A percentile compares a stretch with the other conserved stretches of the same genome.
Evolutionary conservation across 805 yeast genomes (phyloP).

Genomic region (Nakazawaea molendinolei): DNA sequence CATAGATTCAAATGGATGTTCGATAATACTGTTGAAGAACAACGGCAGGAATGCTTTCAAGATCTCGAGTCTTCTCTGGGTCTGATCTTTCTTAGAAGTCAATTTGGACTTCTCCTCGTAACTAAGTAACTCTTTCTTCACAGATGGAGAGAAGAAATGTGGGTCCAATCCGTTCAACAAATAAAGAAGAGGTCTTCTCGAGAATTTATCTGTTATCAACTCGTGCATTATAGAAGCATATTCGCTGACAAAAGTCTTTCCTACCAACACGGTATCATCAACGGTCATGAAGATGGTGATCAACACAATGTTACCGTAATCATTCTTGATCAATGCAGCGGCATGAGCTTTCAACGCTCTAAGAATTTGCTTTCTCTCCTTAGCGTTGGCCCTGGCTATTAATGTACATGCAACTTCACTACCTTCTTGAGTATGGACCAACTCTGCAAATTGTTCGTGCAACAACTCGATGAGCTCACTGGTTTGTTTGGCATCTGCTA

Average conservation of each 20-base stretch:
- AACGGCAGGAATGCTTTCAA: conserved; percentile 58
- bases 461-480: conserved; percentile 78
- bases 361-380: conserved; percentile 79
- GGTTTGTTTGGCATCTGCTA: conserved; percentile 63
- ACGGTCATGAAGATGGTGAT: conserved; percentile 76
- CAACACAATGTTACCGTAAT: conserved; percentile 78
- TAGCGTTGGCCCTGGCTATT: conserved; percentile 79
- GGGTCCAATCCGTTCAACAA: conserved; percentile 73
- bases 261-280: conserved; percentile 85
- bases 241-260: conserved; percentile 64
- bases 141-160: conserved; percentile 70
- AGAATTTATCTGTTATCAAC: conserved; percentile 62
- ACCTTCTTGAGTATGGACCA: conserved; percentile 94
- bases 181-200: conserved; percentile 85
- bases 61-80: conserved; percentile 67
- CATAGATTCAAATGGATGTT: conserved; percentile 45
- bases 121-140: conserved; percentile 49
- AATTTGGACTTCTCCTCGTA: conserved; percentile 55
- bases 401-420: conserved; percentile 81
- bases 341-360: conserved; percentile 71
- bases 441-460: conserved; percentile 85
- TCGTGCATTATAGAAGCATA: conserved; percentile 45
- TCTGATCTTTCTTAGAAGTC: conserved; percentile 83
- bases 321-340: conserved; percentile 71
- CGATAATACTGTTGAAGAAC: conserved; percentile 48